phyloP scores from a whole-genome alignment of 2,329 filamentous ascomycete species.

The Calonectria pseudoreteaudii region DNA sequence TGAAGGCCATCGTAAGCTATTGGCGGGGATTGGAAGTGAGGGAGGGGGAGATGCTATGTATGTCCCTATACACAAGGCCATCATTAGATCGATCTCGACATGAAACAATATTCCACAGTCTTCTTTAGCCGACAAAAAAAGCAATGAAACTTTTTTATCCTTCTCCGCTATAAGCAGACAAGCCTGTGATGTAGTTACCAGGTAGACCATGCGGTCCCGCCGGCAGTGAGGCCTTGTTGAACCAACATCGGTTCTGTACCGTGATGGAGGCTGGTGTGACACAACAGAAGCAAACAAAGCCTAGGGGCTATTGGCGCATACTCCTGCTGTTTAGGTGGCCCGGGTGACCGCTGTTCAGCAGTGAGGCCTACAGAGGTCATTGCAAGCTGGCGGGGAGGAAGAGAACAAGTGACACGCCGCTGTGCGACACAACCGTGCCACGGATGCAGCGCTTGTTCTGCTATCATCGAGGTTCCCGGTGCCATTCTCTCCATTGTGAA shows the following conservation, averaged over 20 bases:
- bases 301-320: background rate
- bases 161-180: background rate
- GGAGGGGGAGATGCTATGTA: background rate
- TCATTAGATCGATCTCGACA: background rate
- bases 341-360: conserved; percentile 7
- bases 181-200: background rate
- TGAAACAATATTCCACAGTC: background rate
- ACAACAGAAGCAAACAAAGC: conserved; percentile 14
- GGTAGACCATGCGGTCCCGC: background rate
- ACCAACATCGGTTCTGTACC: background rate
- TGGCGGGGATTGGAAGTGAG: background rate
- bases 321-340: background rate
- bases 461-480: background rate
- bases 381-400: background rate
- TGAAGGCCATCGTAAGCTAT: background rate
- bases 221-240: background rate
- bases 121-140: background rate
- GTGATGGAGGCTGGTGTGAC: conserved; percentile 3
- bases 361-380: background rate
- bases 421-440: conserved; percentile 20
- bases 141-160: background rate
- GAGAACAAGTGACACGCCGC: conserved; percentile 16
- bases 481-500: background rate
- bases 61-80: background rate
- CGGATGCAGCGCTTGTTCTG: conserved; percentile 4